Conservation (phyloP, 441 rosid genomes). For the Aleurites moluccanus region DNA sequence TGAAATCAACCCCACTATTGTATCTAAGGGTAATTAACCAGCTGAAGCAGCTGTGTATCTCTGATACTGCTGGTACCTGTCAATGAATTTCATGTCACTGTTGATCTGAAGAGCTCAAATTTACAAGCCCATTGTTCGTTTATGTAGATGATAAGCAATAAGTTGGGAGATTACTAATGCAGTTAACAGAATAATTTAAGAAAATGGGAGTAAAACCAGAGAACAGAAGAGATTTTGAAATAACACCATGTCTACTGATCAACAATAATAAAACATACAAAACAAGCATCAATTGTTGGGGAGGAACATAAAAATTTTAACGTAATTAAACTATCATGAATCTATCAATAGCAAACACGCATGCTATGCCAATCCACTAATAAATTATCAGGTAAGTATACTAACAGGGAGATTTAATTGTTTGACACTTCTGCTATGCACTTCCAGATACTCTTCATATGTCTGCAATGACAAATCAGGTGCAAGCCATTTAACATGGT, state of each 20-base stretch:
- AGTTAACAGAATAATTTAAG: background rate
- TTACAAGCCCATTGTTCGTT: background rate
- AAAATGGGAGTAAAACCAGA: background rate
- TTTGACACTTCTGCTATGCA: constrained; percentile 69
- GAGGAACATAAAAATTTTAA: background rate
- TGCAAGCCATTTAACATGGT: constrained; percentile 15
- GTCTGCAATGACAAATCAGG: constrained; percentile 58
- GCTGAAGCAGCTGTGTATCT: background rate
- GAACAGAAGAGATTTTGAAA: background rate
- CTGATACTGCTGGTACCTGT: background rate
- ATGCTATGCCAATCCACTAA: background rate
- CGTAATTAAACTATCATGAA: background rate
- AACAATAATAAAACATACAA: background rate
- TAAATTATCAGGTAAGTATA: constrained; percentile 27
- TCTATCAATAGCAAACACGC: background rate
- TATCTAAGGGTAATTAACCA: background rate
- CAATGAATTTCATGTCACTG: constrained; percentile 3
- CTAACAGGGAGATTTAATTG: constrained; percentile 64
- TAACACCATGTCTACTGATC: background rate
- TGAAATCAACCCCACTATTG: background rate
- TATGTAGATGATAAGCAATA: background rate
- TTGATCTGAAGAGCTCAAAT: background rate
- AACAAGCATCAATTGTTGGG: background rate
- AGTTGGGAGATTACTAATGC: background rate
- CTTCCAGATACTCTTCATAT: constrained; percentile 91